Evolutionary conservation across 2,329 filamentous ascomycete genomes (phyloP).

Genomic region (Elsinoe ampelina): DNA sequence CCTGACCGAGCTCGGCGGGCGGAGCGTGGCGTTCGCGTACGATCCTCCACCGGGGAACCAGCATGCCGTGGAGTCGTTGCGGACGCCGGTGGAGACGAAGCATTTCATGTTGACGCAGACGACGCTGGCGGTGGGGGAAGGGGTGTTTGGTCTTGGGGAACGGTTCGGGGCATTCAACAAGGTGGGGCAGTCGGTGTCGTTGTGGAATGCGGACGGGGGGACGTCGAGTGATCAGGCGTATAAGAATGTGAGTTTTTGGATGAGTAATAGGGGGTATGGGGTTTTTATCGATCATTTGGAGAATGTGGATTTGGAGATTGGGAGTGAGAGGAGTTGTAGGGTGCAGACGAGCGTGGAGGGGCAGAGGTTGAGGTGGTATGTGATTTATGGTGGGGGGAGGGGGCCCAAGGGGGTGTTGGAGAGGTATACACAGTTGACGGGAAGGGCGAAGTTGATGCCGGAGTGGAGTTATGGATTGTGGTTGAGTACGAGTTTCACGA

Average conservation of each 20-base stretch:
- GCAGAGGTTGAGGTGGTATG: conserved; percentile 63
- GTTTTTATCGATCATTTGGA: conserved; percentile 65
- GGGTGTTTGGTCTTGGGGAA: conserved; percentile 65
- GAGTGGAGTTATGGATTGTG: conserved; percentile 69
- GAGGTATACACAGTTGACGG: conserved; percentile 59
- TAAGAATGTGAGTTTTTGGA: conserved; percentile 62
- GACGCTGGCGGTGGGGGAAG: conserved; percentile 47
- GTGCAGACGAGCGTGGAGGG: conserved; percentile 61
- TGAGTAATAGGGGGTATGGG: conserved; percentile 65
- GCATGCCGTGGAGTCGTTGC: conserved; percentile 46
- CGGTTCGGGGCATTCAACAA: conserved; percentile 70
- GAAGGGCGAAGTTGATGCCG: conserved; percentile 54
- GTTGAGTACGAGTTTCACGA: conserved; percentile 69
- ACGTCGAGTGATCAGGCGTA: conserved; percentile 63
- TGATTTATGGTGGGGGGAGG: conserved; percentile 54
- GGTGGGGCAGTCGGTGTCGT: conserved; percentile 58
- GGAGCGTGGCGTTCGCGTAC: conserved; percentile 51
- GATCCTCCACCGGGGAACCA: conserved; percentile 44
- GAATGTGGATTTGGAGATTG: conserved; percentile 61
- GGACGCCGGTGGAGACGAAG: conserved; percentile 37
- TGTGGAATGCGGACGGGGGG: conserved; percentile 55
- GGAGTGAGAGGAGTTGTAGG: conserved; percentile 61
- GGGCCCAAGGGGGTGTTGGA: conserved; percentile 62
- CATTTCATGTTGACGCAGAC: conserved; percentile 40
- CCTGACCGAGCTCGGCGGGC: conserved; percentile 46